Conservation (phyloP, 2,329 filamentous ascomycete genomes). For the Colletotrichum sp. region DNA sequence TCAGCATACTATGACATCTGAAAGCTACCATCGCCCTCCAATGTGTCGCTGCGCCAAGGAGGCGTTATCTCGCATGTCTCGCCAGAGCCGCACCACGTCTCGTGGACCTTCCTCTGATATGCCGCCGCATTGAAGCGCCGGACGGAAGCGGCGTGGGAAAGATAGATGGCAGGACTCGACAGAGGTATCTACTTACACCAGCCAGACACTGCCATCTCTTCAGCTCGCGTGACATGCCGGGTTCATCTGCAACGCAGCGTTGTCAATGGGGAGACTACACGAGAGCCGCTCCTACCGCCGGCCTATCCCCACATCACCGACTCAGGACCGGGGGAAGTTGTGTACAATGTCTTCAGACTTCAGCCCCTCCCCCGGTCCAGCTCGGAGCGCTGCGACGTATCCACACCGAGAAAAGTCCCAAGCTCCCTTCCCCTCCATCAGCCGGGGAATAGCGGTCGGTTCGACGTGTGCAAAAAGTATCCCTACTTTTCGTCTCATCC, state of each 20-base stretch:
- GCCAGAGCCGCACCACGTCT: not conserved
- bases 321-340: not conserved
- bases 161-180: not conserved
- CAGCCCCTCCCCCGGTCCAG: not conserved
- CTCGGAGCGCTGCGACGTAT: not conserved
- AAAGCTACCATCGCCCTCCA: not conserved
- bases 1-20: slow-evolving; percentile 4
- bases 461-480: not conserved
- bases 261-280: not conserved
- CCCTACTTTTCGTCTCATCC: not conserved
- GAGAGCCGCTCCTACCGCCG: not conserved
- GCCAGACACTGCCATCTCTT: not conserved
- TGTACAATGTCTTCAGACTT: not conserved
- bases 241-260: not conserved
- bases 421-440: not conserved
- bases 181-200: not conserved
- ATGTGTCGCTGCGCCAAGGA: not conserved
- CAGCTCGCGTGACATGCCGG: not conserved
- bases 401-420: not conserved
- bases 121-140: not conserved
- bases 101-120: not conserved
- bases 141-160: not conserved
- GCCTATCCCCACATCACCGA: not conserved
- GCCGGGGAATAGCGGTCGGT: not conserved
- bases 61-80: not conserved